Evolutionary conservation across 2,329 filamentous ascomycete genomes (phyloP), one percentile per base, ranked within the genome.

Genomic region (Colletotrichum tropicicola): DNA sequence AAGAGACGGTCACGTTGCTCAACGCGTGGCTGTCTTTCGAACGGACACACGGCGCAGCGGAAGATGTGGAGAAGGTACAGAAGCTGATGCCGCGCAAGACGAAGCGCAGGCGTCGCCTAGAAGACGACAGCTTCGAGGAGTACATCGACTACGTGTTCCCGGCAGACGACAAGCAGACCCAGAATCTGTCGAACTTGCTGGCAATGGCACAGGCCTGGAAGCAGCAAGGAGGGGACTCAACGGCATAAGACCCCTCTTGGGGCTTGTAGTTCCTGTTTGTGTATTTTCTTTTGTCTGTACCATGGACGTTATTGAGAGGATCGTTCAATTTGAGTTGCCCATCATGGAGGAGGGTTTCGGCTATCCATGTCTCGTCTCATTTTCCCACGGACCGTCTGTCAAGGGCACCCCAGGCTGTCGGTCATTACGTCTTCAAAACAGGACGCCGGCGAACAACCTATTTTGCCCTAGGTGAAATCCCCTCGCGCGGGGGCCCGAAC

Each of bases 131-230:
- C 37, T 98, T 93, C 82, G 94, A 99, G 84, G 96, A 99, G 81
- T 98, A 97, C 78, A 88, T 96, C 80, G 96, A 98, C 77, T 98
- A 97, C 73, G 88, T 99, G 32, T 99, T 99, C 88, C 96, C 96
- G 1, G 94, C 93, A 5, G 96, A 98, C 81, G 94, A 98, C 77
- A 89, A 93, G 80, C 91, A 93, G 75, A 91, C 91, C 59, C 91
- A 91, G 70, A 94, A 92, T 72, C 82, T 98, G 77, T 92, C 92
- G 54, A 93, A 92, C 75, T 83, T 98, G 76, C 82, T 98, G 80
- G 90, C 92, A 67, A 91, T 91, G 87, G 94, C 95, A 61, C 90
- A 94, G 77, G 89, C 89, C 70, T 98, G 95, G 93, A 97, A 97
- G 83, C 86, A 91, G 75, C 82, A 83, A 68, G 79, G 80, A 9